Conservation (phyloP, 768 basidiomycete species). For the Leucogyrophana mollusca region DNA sequence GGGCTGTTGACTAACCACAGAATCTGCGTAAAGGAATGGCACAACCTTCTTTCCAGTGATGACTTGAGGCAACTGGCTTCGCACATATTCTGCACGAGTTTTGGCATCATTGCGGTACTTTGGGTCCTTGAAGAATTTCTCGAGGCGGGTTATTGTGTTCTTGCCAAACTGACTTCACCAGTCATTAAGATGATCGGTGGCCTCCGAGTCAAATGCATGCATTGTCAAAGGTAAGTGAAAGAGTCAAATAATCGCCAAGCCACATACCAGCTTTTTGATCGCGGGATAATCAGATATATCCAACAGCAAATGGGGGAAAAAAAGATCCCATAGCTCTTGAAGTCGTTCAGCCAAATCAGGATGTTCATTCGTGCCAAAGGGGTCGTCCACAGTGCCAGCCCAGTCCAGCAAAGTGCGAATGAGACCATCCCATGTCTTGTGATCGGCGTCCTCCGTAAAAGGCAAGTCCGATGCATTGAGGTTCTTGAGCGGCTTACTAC, state of each 20-base stretch:
- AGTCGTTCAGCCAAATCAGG: constrained; percentile 1
- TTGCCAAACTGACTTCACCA: constrained; percentile 5
- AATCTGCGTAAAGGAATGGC: constrained; percentile 2
- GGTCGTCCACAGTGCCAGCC: constrained; percentile 2
- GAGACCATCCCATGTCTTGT: constrained; percentile 2
- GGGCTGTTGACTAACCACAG: not conserved
- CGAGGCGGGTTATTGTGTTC: not conserved
- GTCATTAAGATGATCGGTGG: constrained; percentile 5
- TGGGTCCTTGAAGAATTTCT: not conserved
- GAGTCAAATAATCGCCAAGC: not conserved
- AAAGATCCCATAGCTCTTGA: constrained; percentile 1
- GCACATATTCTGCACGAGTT: not conserved
- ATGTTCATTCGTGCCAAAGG: constrained; percentile 6
- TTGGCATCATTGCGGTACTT: constrained; percentile 2
- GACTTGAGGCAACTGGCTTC: not conserved
- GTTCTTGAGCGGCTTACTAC: not conserved
- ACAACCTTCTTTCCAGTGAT: not conserved
- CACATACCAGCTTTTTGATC: constrained; percentile 2
- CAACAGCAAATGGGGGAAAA: not conserved
- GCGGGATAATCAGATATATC: constrained; percentile 2
- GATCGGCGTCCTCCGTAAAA: not conserved
- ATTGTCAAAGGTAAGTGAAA: no score
- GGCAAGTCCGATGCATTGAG: not conserved
- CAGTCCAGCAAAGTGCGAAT: constrained; percentile 1
- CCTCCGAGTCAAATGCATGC: not conserved